Base-by-base conservation (phyloP, 495 filamentous ascomycete genomes). In the Xylaria telfairii region DNA sequence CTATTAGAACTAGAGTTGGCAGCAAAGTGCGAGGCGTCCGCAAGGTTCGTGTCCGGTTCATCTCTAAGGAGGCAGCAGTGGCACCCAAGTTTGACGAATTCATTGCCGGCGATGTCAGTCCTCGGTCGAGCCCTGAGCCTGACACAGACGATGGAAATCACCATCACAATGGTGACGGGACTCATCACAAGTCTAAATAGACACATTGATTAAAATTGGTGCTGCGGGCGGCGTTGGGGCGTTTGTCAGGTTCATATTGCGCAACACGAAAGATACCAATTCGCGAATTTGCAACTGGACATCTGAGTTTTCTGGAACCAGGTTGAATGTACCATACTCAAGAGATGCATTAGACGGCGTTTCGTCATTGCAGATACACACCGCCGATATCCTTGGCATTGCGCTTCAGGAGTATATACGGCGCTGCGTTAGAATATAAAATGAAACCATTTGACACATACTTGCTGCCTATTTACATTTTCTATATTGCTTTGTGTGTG, bases 21-120 rank as follows among this genome's bases (percentile, higher is more conserved):
- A 80, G 83, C 42, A 92, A 91, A 70, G 92, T 97, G 4, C 85
- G 92, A 57, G 96, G 96, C 0, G 92, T 95, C 51, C 89, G 92
- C 76, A 87, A 89, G 61, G 88, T 99, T 28, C 90, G 90, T 62
- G 86, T 99, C 44, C 88, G 94, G 56, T 97, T 97, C 74, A 87
- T 96, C 61, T 87, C 93, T 4, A 88, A 87, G 69, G 88, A 90
- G 42, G 78, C 80, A 32, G 74, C 80, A 7, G 74, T 80, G 17
- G 73, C 82, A 19, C 83, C 86, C 61, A 89, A 91, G 72, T 85
- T 89, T 28, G 91, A 95, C 75, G 93, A 96, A 78, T 97, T 97
- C 73, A 93, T 97, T 65, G 78, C 86, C 3, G 83, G 86, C 7
- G 88, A 92, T 72, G 83, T 90, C 6, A 90, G 87, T 69, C 84